Evolutionary conservation across 2,329 filamentous ascomycete species (phyloP).

Genomic region (Aspergillus fijiensis): DNA sequence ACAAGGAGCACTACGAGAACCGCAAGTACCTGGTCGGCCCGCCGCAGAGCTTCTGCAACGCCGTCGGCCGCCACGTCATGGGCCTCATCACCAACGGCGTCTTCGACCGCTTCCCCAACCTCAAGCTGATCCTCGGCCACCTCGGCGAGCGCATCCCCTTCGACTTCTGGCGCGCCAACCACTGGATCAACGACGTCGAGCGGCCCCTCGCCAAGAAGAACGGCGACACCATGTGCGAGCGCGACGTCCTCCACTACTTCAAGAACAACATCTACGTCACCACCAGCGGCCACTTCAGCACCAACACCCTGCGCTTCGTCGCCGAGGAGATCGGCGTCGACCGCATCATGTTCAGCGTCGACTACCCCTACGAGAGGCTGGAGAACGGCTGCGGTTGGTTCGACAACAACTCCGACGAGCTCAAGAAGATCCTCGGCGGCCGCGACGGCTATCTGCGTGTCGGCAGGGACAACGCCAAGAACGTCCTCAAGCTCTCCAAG

Average conservation of each 20-base stretch:
- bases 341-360: slow-evolving; percentile 33
- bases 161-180: slow-evolving; percentile 16
- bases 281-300: slow-evolving; percentile 36
- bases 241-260: slow-evolving; percentile 38
- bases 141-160: slow-evolving; percentile 5
- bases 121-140: slow-evolving; percentile 1
- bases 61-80: slow-evolving; percentile 35
- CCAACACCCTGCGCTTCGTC: slow-evolving; percentile 29
- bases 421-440: slow-evolving; percentile 18
- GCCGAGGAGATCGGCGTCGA: slow-evolving; percentile 29
- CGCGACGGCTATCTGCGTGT: slow-evolving; percentile 35
- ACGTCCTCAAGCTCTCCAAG: slow-evolving; percentile 30
- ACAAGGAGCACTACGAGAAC: slow-evolving; percentile 55
- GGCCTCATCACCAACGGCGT: slow-evolving; percentile 5
- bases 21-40: slow-evolving; percentile 58
- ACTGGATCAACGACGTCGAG: slow-evolving; percentile 29
- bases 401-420: slow-evolving; percentile 23
- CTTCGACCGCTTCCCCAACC: slow-evolving; percentile 3
- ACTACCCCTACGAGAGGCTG: slow-evolving; percentile 32
- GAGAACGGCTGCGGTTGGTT: slow-evolving; percentile 40
- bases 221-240: slow-evolving; percentile 29
- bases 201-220: slow-evolving; percentile 18
- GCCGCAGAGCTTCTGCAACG: slow-evolving; percentile 56
- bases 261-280: slow-evolving; percentile 35
- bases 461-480: slow-evolving; percentile 43